These are phyloP conservation scores for Gracilaria caudata DNA, from an alignment of 23 red algal species.

Conservation along the genomic window DNA sequence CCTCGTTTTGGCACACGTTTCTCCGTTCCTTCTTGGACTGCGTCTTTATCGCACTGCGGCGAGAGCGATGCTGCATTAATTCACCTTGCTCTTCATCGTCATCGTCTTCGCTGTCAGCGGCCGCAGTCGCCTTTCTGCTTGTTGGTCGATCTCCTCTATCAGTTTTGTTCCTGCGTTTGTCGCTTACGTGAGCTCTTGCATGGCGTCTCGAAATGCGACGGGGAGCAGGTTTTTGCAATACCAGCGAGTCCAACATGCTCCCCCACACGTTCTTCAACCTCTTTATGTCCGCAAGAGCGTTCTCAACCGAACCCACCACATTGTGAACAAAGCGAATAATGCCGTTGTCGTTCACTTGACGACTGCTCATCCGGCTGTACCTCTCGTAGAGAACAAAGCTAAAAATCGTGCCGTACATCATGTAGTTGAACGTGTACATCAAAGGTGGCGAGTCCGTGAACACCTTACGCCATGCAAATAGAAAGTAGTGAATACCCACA, in stretches of 20 bases:
- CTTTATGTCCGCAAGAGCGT: not conserved
- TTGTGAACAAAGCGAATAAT: conserved; percentile 33
- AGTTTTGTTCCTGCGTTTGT: conserved; percentile 7
- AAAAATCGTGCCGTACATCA: conserved; percentile 79
- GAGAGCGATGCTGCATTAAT: not conserved
- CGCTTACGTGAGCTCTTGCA: not conserved
- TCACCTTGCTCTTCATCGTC: conserved; percentile 16
- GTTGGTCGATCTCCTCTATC: conserved; percentile 11
- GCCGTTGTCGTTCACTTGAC: conserved; percentile 52
- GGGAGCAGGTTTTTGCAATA: not conserved
- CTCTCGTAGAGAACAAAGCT: conserved; percentile 50
- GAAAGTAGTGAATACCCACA: conserved; percentile 75
- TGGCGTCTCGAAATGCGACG: conserved; percentile 1
- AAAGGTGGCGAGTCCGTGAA: conserved; percentile 57
- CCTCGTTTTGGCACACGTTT: not conserved
- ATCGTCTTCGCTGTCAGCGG: conserved; percentile 19
- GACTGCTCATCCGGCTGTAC: conserved; percentile 47
- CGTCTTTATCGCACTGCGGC: not conserved
- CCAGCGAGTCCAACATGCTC: not conserved
- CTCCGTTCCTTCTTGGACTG: not conserved
- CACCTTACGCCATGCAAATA: conserved; percentile 72
- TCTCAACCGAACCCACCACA: not conserved
- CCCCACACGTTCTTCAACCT: no score
- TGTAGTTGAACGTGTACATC: conserved; percentile 68
- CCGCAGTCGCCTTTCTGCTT: not conserved